Percentiles rank a stretch among this genome's conserved stretches.
Evolutionary conservation across 1,284 basidiomycete species (phyloP).

Genomic region (Ceratobasidium sp.): DNA sequence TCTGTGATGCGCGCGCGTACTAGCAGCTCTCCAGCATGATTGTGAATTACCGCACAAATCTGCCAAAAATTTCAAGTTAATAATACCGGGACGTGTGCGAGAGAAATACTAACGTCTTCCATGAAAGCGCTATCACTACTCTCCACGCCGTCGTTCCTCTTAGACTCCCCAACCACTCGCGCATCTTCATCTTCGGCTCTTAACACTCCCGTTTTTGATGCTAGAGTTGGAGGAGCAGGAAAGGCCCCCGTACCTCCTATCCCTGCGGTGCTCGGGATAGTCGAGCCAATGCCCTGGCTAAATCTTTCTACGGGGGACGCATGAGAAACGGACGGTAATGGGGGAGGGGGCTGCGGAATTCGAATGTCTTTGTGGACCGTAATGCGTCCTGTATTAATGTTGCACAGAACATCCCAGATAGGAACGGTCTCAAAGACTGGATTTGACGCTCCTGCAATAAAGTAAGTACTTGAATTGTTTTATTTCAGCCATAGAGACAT

Average conservation of each 20-base stretch:
- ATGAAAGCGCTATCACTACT: slow-evolving; percentile 77
- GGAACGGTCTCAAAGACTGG: slow-evolving; percentile 90
- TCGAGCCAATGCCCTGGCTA: slow-evolving; percentile 10
- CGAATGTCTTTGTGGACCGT: slow-evolving; percentile 87
- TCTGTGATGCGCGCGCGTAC: slow-evolving; percentile 83
- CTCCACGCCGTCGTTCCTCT: slow-evolving; percentile 30
- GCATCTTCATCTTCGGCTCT: slow-evolving; percentile 40
- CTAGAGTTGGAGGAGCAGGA: slow-evolving; percentile 40
- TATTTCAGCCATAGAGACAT: background rate
- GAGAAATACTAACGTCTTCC: slow-evolving; percentile 76
- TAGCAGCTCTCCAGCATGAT: slow-evolving; percentile 80
- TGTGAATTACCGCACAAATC: slow-evolving; percentile 68
- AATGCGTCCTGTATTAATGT: slow-evolving; percentile 86
- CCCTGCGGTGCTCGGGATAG: slow-evolving; percentile 41
- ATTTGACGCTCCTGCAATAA: slow-evolving; percentile 96
- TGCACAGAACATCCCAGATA: slow-evolving; percentile 91
- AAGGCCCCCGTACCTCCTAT: slow-evolving; percentile 45
- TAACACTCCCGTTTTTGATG: slow-evolving; percentile 14
- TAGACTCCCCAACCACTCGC: slow-evolving; percentile 28
- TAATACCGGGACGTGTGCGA: background rate
- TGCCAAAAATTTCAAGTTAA: background rate
- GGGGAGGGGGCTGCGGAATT: slow-evolving; percentile 55
- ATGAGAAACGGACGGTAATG: slow-evolving; percentile 49
- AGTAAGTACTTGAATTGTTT: slow-evolving; percentile 72
- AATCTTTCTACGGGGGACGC: slow-evolving; percentile 21